Percentiles rank a stretch among this genome's conserved stretches.
Conservation (phyloP, 345 rosid genomes). For the Erysimum cheiranthoides region DNA sequence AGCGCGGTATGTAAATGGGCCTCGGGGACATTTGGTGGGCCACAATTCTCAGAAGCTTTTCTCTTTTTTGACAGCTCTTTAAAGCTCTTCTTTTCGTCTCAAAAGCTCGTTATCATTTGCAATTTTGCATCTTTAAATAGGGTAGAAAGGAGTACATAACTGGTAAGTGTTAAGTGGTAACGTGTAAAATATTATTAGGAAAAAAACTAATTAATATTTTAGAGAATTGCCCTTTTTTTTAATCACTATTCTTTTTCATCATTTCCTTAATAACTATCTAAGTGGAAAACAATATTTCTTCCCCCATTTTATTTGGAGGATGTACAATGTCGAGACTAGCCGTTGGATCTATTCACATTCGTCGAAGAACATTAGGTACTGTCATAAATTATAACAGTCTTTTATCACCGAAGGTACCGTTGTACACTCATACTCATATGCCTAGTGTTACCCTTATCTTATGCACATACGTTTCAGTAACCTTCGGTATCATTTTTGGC, state of each 20-base stretch:
- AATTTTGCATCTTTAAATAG: background rate
- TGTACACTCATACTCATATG: background rate
- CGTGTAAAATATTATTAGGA: background rate
- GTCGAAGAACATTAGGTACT: conserved; percentile 34
- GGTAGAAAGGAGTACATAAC: background rate
- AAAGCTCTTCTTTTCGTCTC: background rate
- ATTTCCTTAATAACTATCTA: background rate
- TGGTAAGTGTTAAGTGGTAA: background rate
- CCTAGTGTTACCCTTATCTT: background rate
- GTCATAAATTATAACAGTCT: background rate
- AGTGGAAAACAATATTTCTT: background rate
- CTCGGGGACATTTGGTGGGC: background rate
- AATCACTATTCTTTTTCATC: background rate
- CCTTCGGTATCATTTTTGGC: background rate
- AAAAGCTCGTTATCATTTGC: conserved; percentile 13
- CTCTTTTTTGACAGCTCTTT: background rate
- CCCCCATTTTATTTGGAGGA: background rate
- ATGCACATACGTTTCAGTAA: background rate
- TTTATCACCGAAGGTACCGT: background rate
- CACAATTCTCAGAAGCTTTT: background rate
- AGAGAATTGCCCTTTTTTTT: no score
- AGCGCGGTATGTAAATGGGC: conserved; percentile 2
- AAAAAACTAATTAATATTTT: background rate
- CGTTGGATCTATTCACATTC: conserved; percentile 22
- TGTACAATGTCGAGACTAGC: conserved; percentile 30